Base-by-base conservation (phyloP, 805 yeast species). In the Suhomyces faveliae region DNA sequence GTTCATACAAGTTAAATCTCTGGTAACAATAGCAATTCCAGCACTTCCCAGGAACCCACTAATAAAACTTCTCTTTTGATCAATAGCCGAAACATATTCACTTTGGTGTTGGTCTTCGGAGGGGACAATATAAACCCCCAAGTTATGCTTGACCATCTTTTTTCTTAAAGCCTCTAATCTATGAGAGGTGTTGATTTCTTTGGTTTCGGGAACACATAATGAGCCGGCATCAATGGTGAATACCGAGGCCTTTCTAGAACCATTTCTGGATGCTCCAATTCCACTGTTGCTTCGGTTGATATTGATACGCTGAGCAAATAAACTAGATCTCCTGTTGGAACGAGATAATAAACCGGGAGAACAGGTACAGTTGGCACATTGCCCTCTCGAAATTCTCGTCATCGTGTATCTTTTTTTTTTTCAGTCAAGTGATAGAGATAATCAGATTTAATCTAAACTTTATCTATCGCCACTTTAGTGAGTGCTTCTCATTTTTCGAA, bases 281-380 rank as follows among this genome's bases (percentile, higher is more conserved):
- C 58, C 54, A 21, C 52, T 45, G 35, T 55, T 59, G 11, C 48
- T 48, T 53, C 73, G 56, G 33, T 63, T 60, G 35, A 67, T 52
- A 49, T 58, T 61, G 40, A 69, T 54, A 42, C 48, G 49, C 24
- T 49, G 53, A 50, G 81, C 79, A 48, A 78, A 71, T 23, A 77
- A 61, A 0, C 86, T 75, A 15, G 86, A 75, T 56, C 88, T 72
- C 56, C 84, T 76, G 59, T 79, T 80, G 51, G 76, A 79, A 59
- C 95, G 76, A 24, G 89, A 82, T 42, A 87, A 66, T 39, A 87
- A 70, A 3, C 96, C 96, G 4, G 94, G 94, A 0, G 92, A 85
- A 62, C 95, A 87, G 2, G 89, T 85, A 70, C 96, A 87, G 68
- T 87, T 83, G 42, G 78, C 74, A 62, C 94, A 87, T 57, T 70